These are phyloP conservation scores for Rosa lucieae DNA, from an alignment of 306 rosid genomes.

Conservation along the genomic window DNA sequence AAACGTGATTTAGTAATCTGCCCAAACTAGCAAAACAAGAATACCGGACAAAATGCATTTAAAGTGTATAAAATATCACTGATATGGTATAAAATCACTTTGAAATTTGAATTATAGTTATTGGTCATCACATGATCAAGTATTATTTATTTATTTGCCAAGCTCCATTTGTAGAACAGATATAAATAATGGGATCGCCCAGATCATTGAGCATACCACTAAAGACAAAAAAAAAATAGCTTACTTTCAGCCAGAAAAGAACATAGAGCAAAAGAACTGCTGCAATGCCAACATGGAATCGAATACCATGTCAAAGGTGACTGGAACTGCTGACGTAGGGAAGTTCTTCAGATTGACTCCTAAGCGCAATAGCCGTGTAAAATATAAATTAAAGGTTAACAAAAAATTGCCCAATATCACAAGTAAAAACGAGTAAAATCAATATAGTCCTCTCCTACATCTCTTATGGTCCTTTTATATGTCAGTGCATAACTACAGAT, in stretches of 20 bases:
- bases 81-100: no score
- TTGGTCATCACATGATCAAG: no score
- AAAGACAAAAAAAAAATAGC: background rate
- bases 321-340: constrained; percentile 66
- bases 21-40: no score
- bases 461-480: background rate
- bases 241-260: constrained; percentile 97
- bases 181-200: no score
- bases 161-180: no score
- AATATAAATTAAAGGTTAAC: constrained; percentile 21
- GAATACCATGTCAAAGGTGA: constrained; percentile 47
- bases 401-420: background rate
- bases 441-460: no score
- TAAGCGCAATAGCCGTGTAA: constrained; percentile 59
- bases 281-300: constrained; percentile 74
- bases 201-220: background rate
- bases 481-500: background rate
- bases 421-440: no score
- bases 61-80: no score
- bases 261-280: constrained; percentile 78
- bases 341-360: constrained; percentile 90
- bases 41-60: no score
- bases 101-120: no score
- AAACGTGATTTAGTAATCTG: background rate
- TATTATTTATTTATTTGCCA: no score